Evolutionary conservation across 305 asterid species (phyloP).

Genomic region (Fraxinus xanthoxyloides): DNA sequence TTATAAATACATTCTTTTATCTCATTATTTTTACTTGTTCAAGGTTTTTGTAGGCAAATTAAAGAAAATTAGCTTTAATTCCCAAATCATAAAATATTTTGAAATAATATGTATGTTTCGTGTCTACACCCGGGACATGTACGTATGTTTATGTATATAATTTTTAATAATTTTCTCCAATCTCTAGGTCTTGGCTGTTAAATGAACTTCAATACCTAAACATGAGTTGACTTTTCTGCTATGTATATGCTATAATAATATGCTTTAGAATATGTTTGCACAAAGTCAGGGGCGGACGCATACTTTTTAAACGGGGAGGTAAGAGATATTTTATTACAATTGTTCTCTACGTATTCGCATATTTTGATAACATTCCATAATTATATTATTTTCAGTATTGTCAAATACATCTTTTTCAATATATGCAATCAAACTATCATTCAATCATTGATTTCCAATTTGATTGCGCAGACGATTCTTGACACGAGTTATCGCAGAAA

Average conservation of each 20-base stretch:
- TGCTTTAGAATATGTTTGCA: neutral
- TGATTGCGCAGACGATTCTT: too few species aligned
- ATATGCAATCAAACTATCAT: too few species aligned
- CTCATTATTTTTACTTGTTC: neutral
- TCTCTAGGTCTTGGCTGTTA: constrained; percentile 40
- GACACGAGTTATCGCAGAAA: too few species aligned
- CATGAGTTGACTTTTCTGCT: constrained; percentile 32
- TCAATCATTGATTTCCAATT: too few species aligned
- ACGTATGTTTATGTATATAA: neutral
- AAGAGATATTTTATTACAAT: too few species aligned
- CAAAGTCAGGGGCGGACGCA: too few species aligned
- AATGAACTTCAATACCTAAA: constrained; percentile 30
- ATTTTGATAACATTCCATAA: too few species aligned
- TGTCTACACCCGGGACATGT: neutral
- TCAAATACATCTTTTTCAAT: too few species aligned
- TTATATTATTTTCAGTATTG: too few species aligned
- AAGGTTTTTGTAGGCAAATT: neutral
- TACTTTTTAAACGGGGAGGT: too few species aligned
- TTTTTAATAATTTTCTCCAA: constrained; percentile 21
- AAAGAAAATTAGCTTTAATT: neutral
- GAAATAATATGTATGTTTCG: too few species aligned
- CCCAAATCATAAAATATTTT: neutral
- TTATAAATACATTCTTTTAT: neutral
- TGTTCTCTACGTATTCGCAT: too few species aligned
- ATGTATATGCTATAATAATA: neutral